phyloP scores from a whole-genome alignment of 306 rosid genomes.

The Morella rubra region DNA sequence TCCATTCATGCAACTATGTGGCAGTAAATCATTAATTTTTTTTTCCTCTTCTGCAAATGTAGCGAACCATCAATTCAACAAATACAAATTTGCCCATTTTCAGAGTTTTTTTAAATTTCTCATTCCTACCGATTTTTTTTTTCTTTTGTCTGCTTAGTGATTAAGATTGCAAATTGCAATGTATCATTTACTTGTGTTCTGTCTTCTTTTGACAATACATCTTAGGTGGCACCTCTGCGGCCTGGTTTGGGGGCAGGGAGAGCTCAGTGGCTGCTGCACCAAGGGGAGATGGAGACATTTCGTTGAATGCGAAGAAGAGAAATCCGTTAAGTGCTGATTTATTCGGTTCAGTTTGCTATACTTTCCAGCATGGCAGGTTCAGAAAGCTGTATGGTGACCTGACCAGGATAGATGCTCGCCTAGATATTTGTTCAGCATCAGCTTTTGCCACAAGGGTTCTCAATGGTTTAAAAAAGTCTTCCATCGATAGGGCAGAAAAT shows the following conservation, averaged over 20 bases:
- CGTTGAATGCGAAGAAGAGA: constrained; percentile 27
- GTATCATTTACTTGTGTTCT: constrained; percentile 17
- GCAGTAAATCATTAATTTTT: not conserved
- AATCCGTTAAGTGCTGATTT: constrained; percentile 51
- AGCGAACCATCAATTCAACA: not conserved
- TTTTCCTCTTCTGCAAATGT: too few relatives aligned
- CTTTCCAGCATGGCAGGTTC: constrained; percentile 75
- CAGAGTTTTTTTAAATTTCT: not conserved
- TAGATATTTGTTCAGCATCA: constrained; percentile 74
- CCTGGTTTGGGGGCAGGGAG: constrained; percentile 44
- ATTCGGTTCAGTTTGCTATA: constrained; percentile 76
- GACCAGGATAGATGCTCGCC: constrained; percentile 78
- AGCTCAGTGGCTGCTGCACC: constrained; percentile 26
- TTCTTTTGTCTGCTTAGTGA: not conserved
- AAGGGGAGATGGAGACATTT: constrained; percentile 14
- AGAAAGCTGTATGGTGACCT: constrained; percentile 54
- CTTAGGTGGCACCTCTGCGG: constrained; percentile 46
- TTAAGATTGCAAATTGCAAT: not conserved
- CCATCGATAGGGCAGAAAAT: constrained; percentile 29
- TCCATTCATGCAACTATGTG: not conserved
- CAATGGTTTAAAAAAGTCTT: constrained; percentile 49
- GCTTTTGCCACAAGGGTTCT: constrained; percentile 58
- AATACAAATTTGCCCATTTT: not conserved
- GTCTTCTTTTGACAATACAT: constrained; percentile 12
- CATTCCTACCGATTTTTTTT: not conserved